Evolutionary conservation across 2,329 filamentous ascomycete species (phyloP), one percentile per base, ranked within the genome.

Genomic region (Phialophora verrucosa): DNA sequence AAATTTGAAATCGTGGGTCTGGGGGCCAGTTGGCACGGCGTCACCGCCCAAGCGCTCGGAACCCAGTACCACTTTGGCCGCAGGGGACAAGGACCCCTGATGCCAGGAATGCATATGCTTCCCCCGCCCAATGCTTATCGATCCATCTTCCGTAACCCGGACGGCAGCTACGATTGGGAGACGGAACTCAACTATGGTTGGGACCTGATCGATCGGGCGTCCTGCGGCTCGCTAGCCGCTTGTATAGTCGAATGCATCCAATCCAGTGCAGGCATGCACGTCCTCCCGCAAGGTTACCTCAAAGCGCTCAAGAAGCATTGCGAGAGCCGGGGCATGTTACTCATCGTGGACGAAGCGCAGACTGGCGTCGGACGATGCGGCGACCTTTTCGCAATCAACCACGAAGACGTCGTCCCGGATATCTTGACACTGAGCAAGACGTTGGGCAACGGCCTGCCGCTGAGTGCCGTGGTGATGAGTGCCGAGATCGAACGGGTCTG

Each of bases 1-100:
- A 89, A 87, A 59, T 90, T 87, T 70, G 87, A 90, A 74, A 83
- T 90, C 59, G 85, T 90, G 4, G 88, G 81, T 0, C 78, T 90
- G 60, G 82, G 81, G 0, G 83, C 83, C 0, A 85, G 83, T 38
- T 90, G 83, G 79, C 87, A 90, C 75, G 87, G 87, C 17, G 79
- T 90, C 65, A 89, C 87, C 0, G 79, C 79, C 4, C 84, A 79
- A 2, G 80, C 87, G 0, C 77, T 81, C 0, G 80, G 81, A 0
- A 84, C 86, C 0, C 84, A 84, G 1, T 88, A 86, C 73, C 81
- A 83, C 51, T 79, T 81, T 12, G 85, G 85, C 0, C 78, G 85
- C 2, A 81, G 78, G 62, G 81, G 81, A 2, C 77, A 78, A 56
- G 81, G 81, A 0, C 81, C 80, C 6, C 65, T 74, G 5, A 82